Base-by-base conservation (phyloP, 768 basidiomycete genomes). In the Boletus eberwhitei region DNA sequence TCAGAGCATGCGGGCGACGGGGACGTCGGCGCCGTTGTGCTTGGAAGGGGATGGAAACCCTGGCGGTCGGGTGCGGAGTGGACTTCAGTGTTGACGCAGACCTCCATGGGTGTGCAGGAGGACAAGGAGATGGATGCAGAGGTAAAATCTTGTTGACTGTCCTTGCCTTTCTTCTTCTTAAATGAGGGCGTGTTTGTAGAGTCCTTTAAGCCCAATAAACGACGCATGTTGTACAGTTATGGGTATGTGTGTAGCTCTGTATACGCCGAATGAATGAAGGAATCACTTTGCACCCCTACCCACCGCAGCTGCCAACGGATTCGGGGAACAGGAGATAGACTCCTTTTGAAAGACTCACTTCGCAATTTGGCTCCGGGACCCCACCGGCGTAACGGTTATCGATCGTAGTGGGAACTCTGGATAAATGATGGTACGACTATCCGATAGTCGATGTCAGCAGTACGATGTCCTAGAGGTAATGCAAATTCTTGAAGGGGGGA, bases 41-140 rank as follows among this genome's bases (percentile, higher is more conserved):
- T 65, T 21, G 42, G 19, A 22, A 71, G 48, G 17, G 64, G 62
- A 31, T 55, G 56, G 45, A 58, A 60, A 36, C 48, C 52, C 32
- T 52, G 52, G 32, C 4, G 55, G 45, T 65, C 61, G 13, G 50
- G 54, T 14, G 49, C 44, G 16, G 67, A 71, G 40, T 61, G 63
- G 37, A 71, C 46, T 34, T 72, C 71, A 2, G 69, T 71, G 51
- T 53, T 58, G 38, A 71, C 56, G 8, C 60, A 61, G n/a, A 73
- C 65, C 36, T 71, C 58, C 60, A 71, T 59, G 34, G 54, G 52
- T 1, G 45, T 19, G 22, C 6, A 36, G 37, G 48, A 44, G 41
- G 60, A 50, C 11, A 50, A 38, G 7, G 57, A 22, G 12, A 48
- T 19, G 31, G 62, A 19, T 13, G 53, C 0, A 19, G 48, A 41